Evolutionary conservation across 2,329 filamentous ascomycete genomes (phyloP), one percentile per base, ranked within the genome.

Genomic region (Calonectria hongkongensis): DNA sequence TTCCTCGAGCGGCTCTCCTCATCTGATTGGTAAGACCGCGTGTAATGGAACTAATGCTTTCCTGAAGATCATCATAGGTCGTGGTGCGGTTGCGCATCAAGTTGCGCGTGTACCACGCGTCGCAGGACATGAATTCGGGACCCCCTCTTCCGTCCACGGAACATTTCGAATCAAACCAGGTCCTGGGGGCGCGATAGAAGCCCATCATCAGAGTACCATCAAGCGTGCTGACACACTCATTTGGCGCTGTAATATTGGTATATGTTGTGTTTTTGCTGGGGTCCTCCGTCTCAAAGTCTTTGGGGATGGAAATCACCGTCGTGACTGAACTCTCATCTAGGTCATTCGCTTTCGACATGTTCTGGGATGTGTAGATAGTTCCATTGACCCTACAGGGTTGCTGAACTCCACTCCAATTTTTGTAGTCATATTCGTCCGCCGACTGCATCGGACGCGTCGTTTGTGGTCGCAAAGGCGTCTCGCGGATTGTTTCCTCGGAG

Each of bases 201-300:
- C 58, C 28, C 2, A 0, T 10, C 39, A 63, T 33, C 16, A 33
- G 18, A 16, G 13, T 30, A 2, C 12, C 7, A 13, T 63, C 41
- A 9, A 63, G 12, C 1, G 16, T 47, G 8, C 25, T 10, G 16
- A 63, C 28, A 21, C 58, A 63, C 18, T 63, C 58, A 6, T 47
- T 47, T n/a, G 58, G 58, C 18, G 41, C 58, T 47, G 58, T 63
- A 15, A 63, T 63, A 4, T 63, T 63, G 25, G 41, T 63, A 4
- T 63, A 63, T 5, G 39, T 43, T 28, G 39, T 41, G 7, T 47
- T n/a, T 7, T 33, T 25, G 8, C 8, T 33, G 30, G 39, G 58
- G 27, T 47, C 15, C 33, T 47, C 41, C 1, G 28, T 13, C 16
- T 30, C 39, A 33, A 63, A 63, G 27, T 12, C 41, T 10, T 63